phyloP scores from a whole-genome alignment of 2,329 filamentous ascomycete genomes.

The Cephalotrichum gorgonifer region DNA sequence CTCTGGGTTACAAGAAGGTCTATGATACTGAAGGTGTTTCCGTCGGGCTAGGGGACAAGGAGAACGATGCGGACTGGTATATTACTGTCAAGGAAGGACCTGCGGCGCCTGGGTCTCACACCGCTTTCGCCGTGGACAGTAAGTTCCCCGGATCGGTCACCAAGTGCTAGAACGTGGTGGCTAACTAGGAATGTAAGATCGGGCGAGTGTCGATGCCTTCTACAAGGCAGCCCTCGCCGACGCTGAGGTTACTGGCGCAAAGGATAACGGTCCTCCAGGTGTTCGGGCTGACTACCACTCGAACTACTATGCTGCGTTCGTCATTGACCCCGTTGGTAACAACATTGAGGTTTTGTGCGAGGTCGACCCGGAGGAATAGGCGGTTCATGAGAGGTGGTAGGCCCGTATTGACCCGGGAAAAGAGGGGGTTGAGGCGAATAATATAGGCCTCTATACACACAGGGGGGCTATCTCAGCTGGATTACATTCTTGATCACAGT shows the following conservation, averaged over 20 bases:
- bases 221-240: conserved; percentile 27
- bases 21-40: conserved; percentile 14
- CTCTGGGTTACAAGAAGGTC: conserved; percentile 23
- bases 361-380: no score
- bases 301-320: conserved; percentile 39
- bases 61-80: background rate
- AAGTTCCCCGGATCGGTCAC: background rate
- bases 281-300: conserved; percentile 29
- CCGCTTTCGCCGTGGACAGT: background rate
- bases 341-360: conserved; percentile 38
- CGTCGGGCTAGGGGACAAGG: conserved; percentile 8
- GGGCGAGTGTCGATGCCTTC: conserved; percentile 31
- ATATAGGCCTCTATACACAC: no score
- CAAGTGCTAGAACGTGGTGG: background rate
- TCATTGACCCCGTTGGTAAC: conserved; percentile 38
- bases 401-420: no score
- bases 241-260: no score
- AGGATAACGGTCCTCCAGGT: conserved; percentile 38
- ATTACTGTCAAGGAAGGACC: background rate
- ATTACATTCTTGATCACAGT: no score
- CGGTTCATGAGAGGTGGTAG: no score
- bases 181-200: conserved; percentile 18
- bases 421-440: no score
- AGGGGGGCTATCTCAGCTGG: no score
- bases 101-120: background rate